These are phyloP conservation scores for Euphorbia peplus DNA, from an alignment of 345 rosid species.

Conservation along the genomic window DNA sequence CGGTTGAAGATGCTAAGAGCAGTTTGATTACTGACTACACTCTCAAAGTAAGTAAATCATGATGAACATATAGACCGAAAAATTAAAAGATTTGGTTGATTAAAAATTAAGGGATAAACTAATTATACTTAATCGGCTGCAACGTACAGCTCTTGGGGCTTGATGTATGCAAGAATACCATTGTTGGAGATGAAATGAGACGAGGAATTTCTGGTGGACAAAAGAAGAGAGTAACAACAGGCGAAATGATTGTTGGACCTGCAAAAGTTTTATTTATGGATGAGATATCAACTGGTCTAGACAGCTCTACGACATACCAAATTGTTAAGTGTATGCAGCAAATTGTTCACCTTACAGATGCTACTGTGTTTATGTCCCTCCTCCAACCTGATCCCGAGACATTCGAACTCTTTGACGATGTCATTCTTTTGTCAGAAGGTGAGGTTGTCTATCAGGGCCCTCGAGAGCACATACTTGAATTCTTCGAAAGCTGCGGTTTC, in stretches of 20 bases:
- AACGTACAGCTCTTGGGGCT: constrained; percentile 27
- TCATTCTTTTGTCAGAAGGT: constrained; percentile 18
- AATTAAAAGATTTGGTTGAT: too few relatives aligned
- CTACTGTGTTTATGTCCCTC: constrained; percentile 21
- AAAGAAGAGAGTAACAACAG: constrained; percentile 29
- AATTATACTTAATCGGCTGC: background rate
- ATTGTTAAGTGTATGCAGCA: constrained; percentile 25
- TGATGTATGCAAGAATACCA: constrained; percentile 28
- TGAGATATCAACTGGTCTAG: constrained; percentile 27
- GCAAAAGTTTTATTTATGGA: constrained; percentile 21
- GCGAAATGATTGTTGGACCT: constrained; percentile 26
- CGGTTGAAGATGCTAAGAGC: constrained; percentile 61
- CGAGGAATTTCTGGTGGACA: constrained; percentile 32
- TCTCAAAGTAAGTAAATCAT: constrained; percentile 54
- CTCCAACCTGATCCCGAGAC: constrained; percentile 25
- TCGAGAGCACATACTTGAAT: constrained; percentile 1
- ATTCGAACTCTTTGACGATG: constrained; percentile 20
- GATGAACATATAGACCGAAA: too few relatives aligned
- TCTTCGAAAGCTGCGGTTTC: constrained; percentile 23
- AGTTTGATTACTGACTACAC: constrained; percentile 84
- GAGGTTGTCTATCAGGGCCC: constrained; percentile 21
- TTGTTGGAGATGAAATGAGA: constrained; percentile 28
- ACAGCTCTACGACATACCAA: constrained; percentile 25
- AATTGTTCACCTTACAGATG: constrained; percentile 20
- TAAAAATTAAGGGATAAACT: too few relatives aligned